Percentiles rank a stretch among this genome's conserved stretches.
phyloP scores from a whole-genome alignment of 768 basidiomycete species.

The Cytidiella melzeri region DNA sequence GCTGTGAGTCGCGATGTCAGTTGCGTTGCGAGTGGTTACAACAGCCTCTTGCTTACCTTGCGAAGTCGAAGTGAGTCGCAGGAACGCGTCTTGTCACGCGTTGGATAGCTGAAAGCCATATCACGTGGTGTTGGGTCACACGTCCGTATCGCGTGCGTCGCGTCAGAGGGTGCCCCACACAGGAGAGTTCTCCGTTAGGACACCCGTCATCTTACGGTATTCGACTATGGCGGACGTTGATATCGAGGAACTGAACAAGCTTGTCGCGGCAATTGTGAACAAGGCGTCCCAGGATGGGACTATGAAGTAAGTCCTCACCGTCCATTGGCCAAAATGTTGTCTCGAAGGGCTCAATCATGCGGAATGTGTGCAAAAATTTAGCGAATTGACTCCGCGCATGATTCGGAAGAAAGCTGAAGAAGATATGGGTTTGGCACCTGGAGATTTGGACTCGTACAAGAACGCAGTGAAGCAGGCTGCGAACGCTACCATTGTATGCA shows the following conservation, averaged over 20 bases:
- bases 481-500: constrained; percentile 30
- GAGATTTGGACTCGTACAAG: constrained; percentile 42
- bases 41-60: no score
- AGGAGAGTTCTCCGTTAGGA: no score
- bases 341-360: background rate
- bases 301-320: constrained; percentile 22
- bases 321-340: background rate
- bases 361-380: background rate
- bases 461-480: constrained; percentile 38
- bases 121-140: background rate
- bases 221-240: constrained; percentile 12
- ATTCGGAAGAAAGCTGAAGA: constrained; percentile 47
- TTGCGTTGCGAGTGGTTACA: no score
- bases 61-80: background rate
- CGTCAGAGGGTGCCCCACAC: no score
- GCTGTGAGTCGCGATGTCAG: no score
- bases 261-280: constrained; percentile 28
- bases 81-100: background rate
- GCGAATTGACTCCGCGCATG: constrained; percentile 38
- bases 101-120: background rate
- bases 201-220: background rate
- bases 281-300: constrained; percentile 22
- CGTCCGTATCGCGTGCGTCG: background rate
- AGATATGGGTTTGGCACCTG: constrained; percentile 37
- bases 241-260: constrained; percentile 25